These are phyloP conservation scores for Guadua angustifolia DNA, from an alignment of 176 grass and related monocot species.

Conservation along the genomic window DNA sequence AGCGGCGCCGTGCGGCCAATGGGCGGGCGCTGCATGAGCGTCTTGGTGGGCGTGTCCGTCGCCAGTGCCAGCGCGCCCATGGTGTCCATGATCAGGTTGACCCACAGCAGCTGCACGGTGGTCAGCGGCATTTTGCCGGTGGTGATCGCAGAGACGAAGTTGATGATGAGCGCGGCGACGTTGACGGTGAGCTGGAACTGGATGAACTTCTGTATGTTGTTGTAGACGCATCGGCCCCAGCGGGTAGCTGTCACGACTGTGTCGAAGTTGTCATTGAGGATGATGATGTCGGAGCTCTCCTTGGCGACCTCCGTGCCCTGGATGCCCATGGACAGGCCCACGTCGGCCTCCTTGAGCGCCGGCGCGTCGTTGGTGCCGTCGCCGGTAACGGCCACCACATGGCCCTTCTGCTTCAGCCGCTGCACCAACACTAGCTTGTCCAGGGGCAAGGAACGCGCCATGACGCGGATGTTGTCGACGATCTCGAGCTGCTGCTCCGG, in stretches of 20 bases:
- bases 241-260: slow-evolving; percentile 70
- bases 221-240: slow-evolving; percentile 83
- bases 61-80: slow-evolving; percentile 80
- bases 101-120: slow-evolving; percentile 78
- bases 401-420: slow-evolving; percentile 74
- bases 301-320: slow-evolving; percentile 91
- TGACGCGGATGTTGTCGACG: slow-evolving; percentile 63
- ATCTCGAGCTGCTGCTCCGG: slow-evolving; percentile 52
- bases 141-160: slow-evolving; percentile 57
- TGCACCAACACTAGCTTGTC: slow-evolving; percentile 80
- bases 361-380: slow-evolving; percentile 82
- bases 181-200: slow-evolving; percentile 94
- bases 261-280: slow-evolving; percentile 84
- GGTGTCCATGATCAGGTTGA: slow-evolving; percentile 90
- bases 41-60: slow-evolving; percentile 53
- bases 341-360: slow-evolving; percentile 81
- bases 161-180: slow-evolving; percentile 56
- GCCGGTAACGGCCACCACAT: slow-evolving; percentile 80
- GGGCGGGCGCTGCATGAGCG: slow-evolving; percentile 62
- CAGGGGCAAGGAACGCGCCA: slow-evolving; percentile 63
- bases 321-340: slow-evolving; percentile 79
- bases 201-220: slow-evolving; percentile 85
- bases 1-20: slow-evolving; percentile 70
- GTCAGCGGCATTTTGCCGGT: slow-evolving; percentile 61
- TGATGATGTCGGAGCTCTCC: slow-evolving; percentile 84